Conservation (phyloP, 148 eudicot genomes). For the Chenopodium quinoa region DNA sequence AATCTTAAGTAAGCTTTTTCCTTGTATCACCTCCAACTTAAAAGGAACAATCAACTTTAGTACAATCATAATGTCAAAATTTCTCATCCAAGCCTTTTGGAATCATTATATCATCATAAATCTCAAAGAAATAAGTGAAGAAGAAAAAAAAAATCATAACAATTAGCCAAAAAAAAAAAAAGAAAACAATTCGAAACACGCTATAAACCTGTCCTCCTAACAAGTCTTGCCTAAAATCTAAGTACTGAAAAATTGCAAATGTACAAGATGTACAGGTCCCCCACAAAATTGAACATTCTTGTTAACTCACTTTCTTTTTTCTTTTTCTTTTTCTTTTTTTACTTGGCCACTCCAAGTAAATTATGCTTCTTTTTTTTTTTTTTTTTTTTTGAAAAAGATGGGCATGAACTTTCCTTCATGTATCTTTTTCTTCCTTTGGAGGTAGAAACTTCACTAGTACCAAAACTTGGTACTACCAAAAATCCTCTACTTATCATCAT, state of each 20-base stretch:
- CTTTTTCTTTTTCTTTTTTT: neutral
- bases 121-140: constrained; percentile 1
- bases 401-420: constrained; percentile 1
- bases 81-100: constrained; percentile 23
- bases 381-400: neutral
- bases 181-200: constrained; percentile 24
- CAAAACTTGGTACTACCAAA: constrained; percentile 33
- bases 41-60: neutral
- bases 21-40: neutral
- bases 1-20: too few relatives aligned
- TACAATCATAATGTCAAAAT: constrained; percentile 18
- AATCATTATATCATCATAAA: constrained; percentile 19
- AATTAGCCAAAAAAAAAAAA: neutral
- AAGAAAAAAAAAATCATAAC: constrained; percentile 7
- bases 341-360: constrained; percentile 1
- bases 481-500: constrained; percentile 18
- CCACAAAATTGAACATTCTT: constrained; percentile 25
- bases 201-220: constrained; percentile 27
- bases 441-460: constrained; percentile 21
- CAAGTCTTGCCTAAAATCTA: constrained; percentile 33
- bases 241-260: constrained; percentile 21
- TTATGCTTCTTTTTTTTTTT: neutral
- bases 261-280: constrained; percentile 33
- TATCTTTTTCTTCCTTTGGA: constrained; percentile 23
- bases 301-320: constrained; percentile 9